These are phyloP conservation scores for Backusella luteola DNA, from an alignment of 192 early-diverging fungal species.

Conservation along the genomic window DNA sequence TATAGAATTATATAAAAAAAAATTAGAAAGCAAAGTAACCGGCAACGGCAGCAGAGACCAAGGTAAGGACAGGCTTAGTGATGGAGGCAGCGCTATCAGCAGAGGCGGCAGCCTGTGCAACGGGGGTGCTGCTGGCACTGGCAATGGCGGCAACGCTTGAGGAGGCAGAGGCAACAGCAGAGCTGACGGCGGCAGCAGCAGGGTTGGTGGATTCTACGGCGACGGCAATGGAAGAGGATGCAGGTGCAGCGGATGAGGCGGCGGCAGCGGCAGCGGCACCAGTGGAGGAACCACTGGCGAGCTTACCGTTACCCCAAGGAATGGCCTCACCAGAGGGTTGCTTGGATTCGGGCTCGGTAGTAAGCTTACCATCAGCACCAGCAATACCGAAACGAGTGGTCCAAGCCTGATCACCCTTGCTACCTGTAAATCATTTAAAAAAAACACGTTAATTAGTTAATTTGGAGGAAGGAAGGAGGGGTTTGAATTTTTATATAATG, in stretches of 20 bases:
- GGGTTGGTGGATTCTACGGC: neutral
- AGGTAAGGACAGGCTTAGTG: slow-evolving; percentile 11
- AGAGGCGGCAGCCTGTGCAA: neutral
- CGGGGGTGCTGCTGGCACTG: no score
- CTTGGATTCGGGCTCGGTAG: neutral
- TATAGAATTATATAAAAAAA: neutral
- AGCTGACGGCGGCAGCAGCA: neutral
- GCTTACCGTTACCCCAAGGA: slow-evolving; percentile 12
- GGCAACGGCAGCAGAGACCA: neutral
- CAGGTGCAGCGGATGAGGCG: neutral
- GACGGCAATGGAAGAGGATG: neutral
- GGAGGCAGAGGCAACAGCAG: neutral
- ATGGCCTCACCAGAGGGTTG: slow-evolving; percentile 23
- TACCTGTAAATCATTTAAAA: neutral
- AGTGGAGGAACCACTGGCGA: neutral
- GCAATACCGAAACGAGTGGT: slow-evolving; percentile 40
- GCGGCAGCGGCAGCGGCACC: neutral
- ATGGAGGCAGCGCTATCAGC: neutral
- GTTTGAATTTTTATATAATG: neutral
- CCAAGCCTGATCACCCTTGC: slow-evolving; percentile 25
- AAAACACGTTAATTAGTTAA: neutral
- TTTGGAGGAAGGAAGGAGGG: neutral
- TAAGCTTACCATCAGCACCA: slow-evolving; percentile 19
- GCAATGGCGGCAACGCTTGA: neutral
- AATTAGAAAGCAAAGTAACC: slow-evolving; percentile 15